phyloP scores from a whole-genome alignment of 2,329 filamentous ascomycete genomes.

The Fusarium tanahbumbuense region DNA sequence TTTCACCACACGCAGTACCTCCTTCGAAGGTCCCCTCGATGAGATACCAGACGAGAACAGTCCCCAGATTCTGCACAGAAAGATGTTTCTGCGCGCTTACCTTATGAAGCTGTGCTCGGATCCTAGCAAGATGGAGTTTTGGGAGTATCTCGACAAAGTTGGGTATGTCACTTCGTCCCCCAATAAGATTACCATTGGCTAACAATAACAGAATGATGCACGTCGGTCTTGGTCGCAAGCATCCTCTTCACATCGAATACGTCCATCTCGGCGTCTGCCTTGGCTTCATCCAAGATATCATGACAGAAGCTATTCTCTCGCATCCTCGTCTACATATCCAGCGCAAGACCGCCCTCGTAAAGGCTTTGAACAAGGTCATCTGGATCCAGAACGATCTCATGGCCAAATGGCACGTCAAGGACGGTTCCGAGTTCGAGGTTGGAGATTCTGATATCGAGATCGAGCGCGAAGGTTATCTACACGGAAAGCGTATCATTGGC shows the following conservation, averaged over 20 bases:
- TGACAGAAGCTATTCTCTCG: constrained; percentile 80
- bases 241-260: constrained; percentile 83
- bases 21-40: constrained; percentile 75
- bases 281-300: constrained; percentile 80
- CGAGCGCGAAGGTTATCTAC: constrained; percentile 72
- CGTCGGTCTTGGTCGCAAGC: constrained; percentile 76
- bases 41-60: constrained; percentile 73
- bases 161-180: constrained; percentile 61
- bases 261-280: constrained; percentile 80
- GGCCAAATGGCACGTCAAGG: constrained; percentile 82
- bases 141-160: constrained; percentile 87
- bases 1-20: constrained; percentile 72
- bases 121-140: constrained; percentile 80
- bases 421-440: constrained; percentile 70
- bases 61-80: constrained; percentile 80
- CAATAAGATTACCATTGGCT: not conserved
- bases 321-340: constrained; percentile 74
- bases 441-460: constrained; percentile 61
- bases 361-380: constrained; percentile 82
- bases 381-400: constrained; percentile 92
- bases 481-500: constrained; percentile 69
- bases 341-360: constrained; percentile 78
- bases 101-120: constrained; percentile 80
- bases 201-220: constrained; percentile 74
- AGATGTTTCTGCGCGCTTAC: constrained; percentile 82